A percentile compares a stretch with the other conserved stretches of the same genome.
phyloP scores from a whole-genome alignment of 352 stramenopile species.

The Phytophthora cryptogea region DNA sequence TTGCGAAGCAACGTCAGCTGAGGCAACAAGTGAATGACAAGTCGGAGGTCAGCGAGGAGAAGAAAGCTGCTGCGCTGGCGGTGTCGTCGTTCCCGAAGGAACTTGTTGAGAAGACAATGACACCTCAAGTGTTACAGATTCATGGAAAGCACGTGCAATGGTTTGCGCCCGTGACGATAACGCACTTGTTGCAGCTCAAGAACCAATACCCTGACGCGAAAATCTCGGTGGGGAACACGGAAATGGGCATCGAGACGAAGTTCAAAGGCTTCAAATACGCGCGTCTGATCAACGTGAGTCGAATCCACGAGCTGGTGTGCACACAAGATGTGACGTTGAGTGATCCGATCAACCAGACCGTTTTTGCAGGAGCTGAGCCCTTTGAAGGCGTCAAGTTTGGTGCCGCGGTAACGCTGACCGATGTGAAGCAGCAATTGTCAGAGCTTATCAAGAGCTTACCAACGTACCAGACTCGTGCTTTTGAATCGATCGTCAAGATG shows the following conservation, averaged over 20 bases:
- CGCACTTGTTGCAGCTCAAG: conserved; percentile 90
- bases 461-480: conserved; percentile 49
- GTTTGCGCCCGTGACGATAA: conserved; percentile 92
- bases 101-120: conserved; percentile 56
- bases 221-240: conserved; percentile 96
- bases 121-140: conserved; percentile 70
- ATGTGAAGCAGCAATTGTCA: conserved; percentile 69
- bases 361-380: conserved; percentile 38
- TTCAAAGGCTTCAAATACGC: conserved; percentile 91
- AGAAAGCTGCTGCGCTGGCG: conserved; percentile 16
- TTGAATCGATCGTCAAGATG: conserved; percentile 84
- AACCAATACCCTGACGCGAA: conserved; percentile 81
- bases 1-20: conserved; percentile 49
- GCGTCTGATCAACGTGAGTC: conserved; percentile 72
- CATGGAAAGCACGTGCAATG: conserved; percentile 83
- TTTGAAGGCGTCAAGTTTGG: conserved; percentile 81
- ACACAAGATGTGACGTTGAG: conserved; percentile 39
- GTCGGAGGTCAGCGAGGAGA: conserved; percentile 24
- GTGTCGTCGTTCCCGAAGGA: conserved; percentile 57
- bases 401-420: conserved; percentile 75
- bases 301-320: conserved; percentile 63
- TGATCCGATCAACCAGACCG: conserved; percentile 61
- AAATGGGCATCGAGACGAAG: conserved; percentile 97
- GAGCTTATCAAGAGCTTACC: conserved; percentile 40
- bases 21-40: conserved; percentile 16